These are phyloP conservation scores for Nitzschia sp. DNA, from an alignment of 108 stramenopile genomes.

Conservation along the genomic window DNA sequence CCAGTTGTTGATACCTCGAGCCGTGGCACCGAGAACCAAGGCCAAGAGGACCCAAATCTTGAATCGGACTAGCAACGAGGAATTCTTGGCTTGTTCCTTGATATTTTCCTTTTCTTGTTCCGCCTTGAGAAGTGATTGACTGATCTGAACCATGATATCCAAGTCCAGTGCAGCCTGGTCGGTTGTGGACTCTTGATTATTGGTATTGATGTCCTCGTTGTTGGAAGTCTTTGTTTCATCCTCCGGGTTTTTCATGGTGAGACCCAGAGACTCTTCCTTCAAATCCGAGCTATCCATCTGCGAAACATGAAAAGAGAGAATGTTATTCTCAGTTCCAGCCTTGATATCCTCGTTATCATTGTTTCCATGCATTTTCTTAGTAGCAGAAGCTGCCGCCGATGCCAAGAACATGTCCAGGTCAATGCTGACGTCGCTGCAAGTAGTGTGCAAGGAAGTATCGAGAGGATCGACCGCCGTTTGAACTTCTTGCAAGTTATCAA, in stretches of 20 bases:
- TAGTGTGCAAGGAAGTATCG: conserved; percentile 5
- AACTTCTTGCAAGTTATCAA: neutral
- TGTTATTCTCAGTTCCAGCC: too few species aligned
- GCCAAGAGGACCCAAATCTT: neutral
- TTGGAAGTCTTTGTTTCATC: neutral
- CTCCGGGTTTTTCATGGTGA: neutral
- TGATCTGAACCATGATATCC: too few species aligned
- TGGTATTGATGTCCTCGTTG: neutral
- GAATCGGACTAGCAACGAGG: neutral
- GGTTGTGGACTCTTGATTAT: neutral
- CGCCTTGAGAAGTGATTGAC: too few species aligned
- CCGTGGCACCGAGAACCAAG: neutral
- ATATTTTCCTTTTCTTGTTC: neutral
- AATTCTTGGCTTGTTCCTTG: neutral
- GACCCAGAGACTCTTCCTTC: neutral
- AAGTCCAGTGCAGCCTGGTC: too few species aligned
- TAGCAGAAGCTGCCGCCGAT: neutral
- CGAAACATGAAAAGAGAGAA: conserved; percentile 1
- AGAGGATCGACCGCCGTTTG: neutral
- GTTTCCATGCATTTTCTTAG: neutral
- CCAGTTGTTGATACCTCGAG: neutral
- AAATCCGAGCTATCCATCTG: conserved; percentile 3
- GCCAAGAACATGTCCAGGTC: neutral
- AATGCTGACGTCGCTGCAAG: conserved; percentile 9
- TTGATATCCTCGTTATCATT: neutral